Conservation (phyloP, 1,284 basidiomycete genomes). For the Heimioporus punctisporus region DNA sequence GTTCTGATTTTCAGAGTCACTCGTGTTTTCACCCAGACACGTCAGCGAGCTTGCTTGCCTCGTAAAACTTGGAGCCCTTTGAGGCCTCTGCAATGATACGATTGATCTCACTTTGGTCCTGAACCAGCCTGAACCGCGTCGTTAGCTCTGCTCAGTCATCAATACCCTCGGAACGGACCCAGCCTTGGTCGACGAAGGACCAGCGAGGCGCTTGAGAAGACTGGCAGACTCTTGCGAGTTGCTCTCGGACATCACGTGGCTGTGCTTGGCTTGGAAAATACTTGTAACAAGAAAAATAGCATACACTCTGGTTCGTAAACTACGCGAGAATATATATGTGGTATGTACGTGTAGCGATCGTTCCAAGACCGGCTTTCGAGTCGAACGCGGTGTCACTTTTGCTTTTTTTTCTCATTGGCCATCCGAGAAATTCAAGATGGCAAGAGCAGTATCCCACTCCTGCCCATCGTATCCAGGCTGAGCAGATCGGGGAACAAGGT, state of each 20-base stretch:
- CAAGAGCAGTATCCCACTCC: conserved; percentile 35
- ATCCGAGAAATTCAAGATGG: conserved; percentile 22
- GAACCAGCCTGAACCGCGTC: conserved; percentile 53
- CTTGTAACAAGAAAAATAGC: no score
- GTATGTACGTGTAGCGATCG: background rate
- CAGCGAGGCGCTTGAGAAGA: conserved; percentile 73
- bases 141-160: conserved; percentile 10
- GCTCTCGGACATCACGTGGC: conserved; percentile 21
- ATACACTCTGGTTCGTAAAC: no score
- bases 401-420: background rate
- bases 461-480: conserved; percentile 18
- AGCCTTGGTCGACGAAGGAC: conserved; percentile 78
- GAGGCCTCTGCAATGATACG: conserved; percentile 80
- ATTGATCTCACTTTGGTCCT: conserved; percentile 81
- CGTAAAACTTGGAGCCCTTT: conserved; percentile 85
- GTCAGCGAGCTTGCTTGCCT: conserved; percentile 44
- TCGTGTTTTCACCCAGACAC: background rate
- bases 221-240: conserved; percentile 63
- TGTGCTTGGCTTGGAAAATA: no score
- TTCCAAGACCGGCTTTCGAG: conserved; percentile 11
- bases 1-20: conserved; percentile 48
- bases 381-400: background rate
- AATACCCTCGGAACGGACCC: conserved; percentile 47
- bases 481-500: conserved; percentile 4
- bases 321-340: background rate